A percentile compares a stretch with the other conserved stretches of the same genome.
These are phyloP conservation scores for Adansonia grandidieri DNA, from an alignment of 441 rosid genomes.

Conservation along the genomic window DNA sequence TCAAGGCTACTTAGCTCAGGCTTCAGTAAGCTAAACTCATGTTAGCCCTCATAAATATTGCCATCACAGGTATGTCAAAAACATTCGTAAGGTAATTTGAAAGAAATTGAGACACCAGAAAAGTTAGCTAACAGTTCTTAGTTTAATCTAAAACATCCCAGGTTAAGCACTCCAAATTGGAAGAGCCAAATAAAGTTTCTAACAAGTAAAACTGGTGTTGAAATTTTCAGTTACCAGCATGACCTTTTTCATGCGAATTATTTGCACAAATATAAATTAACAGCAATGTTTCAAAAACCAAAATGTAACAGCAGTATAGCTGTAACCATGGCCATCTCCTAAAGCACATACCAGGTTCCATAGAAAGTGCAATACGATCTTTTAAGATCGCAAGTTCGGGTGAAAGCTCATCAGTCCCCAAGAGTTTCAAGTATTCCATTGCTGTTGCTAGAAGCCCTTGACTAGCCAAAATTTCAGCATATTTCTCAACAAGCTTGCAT, in stretches of 20 bases:
- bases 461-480: conserved; percentile 97
- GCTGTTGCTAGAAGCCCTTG: conserved; percentile 84
- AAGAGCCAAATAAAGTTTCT: conserved; percentile 9
- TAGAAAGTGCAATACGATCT: conserved; percentile 81
- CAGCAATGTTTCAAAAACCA: background rate
- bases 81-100: background rate
- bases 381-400: conserved; percentile 84
- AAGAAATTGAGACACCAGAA: background rate
- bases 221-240: background rate
- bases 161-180: background rate
- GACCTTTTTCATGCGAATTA: conserved; percentile 6
- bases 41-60: background rate
- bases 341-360: conserved; percentile 55
- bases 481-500: conserved; percentile 98
- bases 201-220: background rate
- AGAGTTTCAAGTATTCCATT: conserved; percentile 53
- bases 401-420: conserved; percentile 59
- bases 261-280: background rate
- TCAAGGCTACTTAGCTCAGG: conserved; percentile 12
- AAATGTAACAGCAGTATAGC: background rate
- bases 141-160: conserved; percentile 16
- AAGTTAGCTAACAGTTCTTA: background rate
- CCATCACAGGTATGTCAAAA: background rate
- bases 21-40: background rate
- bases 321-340: background rate